Percentiles rank a stretch among this genome's conserved stretches.
Evolutionary conservation across 768 basidiomycete genomes (phyloP).

Genomic region (Tulasnella sp.): DNA sequence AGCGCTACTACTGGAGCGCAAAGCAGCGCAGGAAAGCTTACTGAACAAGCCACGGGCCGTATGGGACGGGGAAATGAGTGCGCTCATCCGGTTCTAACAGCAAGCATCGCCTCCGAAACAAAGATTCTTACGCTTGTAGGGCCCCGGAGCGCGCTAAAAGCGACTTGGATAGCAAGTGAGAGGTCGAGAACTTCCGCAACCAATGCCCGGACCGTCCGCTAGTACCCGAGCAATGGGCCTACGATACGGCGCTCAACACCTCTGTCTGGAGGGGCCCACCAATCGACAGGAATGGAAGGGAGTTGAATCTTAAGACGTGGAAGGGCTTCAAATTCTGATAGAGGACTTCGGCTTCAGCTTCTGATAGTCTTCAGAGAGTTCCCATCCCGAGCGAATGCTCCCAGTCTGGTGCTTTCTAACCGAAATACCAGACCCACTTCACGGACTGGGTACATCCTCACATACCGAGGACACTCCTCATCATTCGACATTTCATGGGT

Average conservation of each 20-base stretch:
- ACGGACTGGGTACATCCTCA: too few relatives aligned
- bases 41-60: too few relatives aligned
- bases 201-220: not conserved
- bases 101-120: not conserved
- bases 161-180: not conserved
- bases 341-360: not conserved
- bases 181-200: not conserved
- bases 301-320: not conserved
- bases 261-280: not conserved
- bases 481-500: too few relatives aligned
- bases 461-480: too few relatives aligned
- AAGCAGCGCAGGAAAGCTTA: too few relatives aligned
- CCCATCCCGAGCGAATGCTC: too few relatives aligned
- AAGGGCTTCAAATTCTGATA: not conserved
- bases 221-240: not conserved
- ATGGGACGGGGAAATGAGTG: not conserved
- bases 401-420: too few relatives aligned
- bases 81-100: not conserved
- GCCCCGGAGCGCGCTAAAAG: not conserved
- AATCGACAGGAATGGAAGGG: not conserved
- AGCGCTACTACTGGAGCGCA: too few relatives aligned
- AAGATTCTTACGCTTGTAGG: not conserved
- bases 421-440: too few relatives aligned
- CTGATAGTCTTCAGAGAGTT: too few relatives aligned
- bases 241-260: not conserved